Conservation (phyloP, 2,329 filamentous ascomycete genomes). For the Helotiales sp. region DNA sequence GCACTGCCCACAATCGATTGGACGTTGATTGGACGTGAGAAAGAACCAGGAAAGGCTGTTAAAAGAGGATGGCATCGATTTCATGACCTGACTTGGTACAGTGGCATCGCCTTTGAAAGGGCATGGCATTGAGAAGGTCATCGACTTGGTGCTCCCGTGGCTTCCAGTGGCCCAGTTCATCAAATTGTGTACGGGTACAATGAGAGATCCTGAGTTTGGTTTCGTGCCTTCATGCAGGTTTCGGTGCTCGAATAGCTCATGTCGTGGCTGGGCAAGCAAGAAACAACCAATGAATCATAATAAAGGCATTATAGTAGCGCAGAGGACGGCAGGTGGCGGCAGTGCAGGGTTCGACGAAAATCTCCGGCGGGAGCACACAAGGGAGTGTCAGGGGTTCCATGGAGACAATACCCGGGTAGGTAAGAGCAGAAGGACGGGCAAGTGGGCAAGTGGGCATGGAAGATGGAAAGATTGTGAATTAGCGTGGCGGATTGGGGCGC, state of each 20-base stretch:
- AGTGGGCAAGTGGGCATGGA: not conserved
- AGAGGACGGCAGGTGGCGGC: conserved; percentile 1
- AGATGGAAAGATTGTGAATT: too few relatives aligned
- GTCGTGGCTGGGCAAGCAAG: not conserved
- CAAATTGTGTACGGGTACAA: too few relatives aligned
- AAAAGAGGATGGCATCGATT: not conserved
- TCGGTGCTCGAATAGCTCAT: not conserved
- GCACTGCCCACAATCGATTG: not conserved
- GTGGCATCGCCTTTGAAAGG: not conserved
- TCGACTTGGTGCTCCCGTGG: too few relatives aligned
- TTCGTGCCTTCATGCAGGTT: conserved; percentile 1
- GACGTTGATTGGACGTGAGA: not conserved
- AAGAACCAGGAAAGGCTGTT: not conserved
- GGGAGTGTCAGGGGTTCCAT: not conserved
- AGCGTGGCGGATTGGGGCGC: too few relatives aligned
- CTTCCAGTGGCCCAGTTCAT: too few relatives aligned
- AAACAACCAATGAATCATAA: not conserved
- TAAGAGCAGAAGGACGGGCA: not conserved
- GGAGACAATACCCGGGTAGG: not conserved
- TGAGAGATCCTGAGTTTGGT: not conserved
- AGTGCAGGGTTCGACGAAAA: not conserved
- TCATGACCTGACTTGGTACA: not conserved
- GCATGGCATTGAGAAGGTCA: not conserved
- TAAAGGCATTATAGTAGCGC: not conserved
- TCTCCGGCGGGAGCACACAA: not conserved